These are phyloP conservation scores for Cenchrus fungigraminus DNA, from an alignment of 176 grass and related monocot genomes.

Conservation along the genomic window DNA sequence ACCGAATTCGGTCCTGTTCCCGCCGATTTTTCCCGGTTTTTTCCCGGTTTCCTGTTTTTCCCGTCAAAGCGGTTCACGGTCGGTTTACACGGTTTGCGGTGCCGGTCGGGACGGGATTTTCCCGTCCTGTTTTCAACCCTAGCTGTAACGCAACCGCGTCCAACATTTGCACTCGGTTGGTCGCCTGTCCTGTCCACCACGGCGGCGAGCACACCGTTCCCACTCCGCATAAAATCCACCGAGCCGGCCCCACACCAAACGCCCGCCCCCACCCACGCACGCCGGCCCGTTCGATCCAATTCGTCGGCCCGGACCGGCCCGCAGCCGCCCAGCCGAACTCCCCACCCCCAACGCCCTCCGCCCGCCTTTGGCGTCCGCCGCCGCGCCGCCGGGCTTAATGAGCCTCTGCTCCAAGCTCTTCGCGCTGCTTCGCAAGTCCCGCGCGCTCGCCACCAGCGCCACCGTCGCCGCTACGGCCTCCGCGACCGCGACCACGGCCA, in stretches of 20 bases:
- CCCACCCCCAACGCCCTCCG: background rate
- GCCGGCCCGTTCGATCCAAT: slow-evolving; percentile 41
- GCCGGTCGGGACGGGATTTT: too few relatives aligned
- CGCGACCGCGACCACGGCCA: slow-evolving; percentile 16
- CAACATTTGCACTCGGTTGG: slow-evolving; percentile 2
- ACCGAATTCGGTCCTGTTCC: too few relatives aligned
- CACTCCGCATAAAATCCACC: slow-evolving; percentile 34
- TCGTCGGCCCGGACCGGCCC: slow-evolving; percentile 9
- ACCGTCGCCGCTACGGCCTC: slow-evolving; percentile 28
- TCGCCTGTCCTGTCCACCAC: background rate
- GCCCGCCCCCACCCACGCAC: background rate
- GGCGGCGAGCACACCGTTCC: background rate
- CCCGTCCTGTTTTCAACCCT: too few relatives aligned
- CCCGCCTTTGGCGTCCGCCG: background rate
- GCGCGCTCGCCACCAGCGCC: slow-evolving; percentile 30
- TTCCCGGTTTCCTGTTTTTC: too few relatives aligned
- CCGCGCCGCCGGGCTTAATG: slow-evolving; percentile 41
- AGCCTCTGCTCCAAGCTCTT: slow-evolving; percentile 67
- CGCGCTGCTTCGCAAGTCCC: slow-evolving; percentile 67
- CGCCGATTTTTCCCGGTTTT: too few relatives aligned
- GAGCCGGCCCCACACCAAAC: background rate
- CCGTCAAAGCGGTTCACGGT: too few relatives aligned
- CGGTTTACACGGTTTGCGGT: too few relatives aligned
- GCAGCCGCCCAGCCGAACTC: background rate
- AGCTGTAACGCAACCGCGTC: slow-evolving; percentile 6